Base-by-base conservation (phyloP, 192 early-diverging fungal genomes). In the Funneliformis geosporum region DNA sequence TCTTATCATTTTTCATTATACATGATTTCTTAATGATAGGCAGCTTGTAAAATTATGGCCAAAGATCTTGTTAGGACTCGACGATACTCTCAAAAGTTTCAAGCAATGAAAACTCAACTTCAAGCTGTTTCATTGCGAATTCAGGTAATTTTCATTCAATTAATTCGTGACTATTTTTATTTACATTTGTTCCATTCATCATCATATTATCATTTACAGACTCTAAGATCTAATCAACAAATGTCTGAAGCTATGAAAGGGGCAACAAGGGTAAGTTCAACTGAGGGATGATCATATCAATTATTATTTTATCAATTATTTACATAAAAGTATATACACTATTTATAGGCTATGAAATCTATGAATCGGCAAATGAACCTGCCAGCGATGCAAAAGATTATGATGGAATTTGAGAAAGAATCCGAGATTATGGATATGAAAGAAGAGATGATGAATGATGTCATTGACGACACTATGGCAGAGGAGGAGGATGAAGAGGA, bases 361-460 rank as follows among this genome's bases (percentile, higher is more conserved):
- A 99, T 99, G 98, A 99, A 99, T 84, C 88, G 89, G 78, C 86
- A 91, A 64, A 94, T 98, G 88, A 98, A 99, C 87, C 84, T 99
- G 69, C 97, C 96, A 4, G 91, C 92, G 60, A 94, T 99, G 47
- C 92, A 94, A 60, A 93, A 95, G 79, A 98, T 99, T 61, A 96
- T 98, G 93, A 95, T 96, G 93, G 96, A 99, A 46, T 99, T 98
- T 88, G 96, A 98, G 81, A 89, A 89, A 83, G 96, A 99, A 86
- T 90, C 89, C 12, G 96, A 96, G 78, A 91, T 95, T 82, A 97
- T 99, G 97, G 95, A 99, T 82, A 98, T 99, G 96, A 98, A 98
- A 88, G 96, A 96, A 79, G 96, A 98, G 79, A 93, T 99, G 94
- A 96, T 99, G 93, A 93, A 93, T 77, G 98, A 99, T 78, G 93